A percentile compares a stretch with the other conserved stretches of the same genome.
Evolutionary conservation across 2,329 filamentous ascomycete species (phyloP).

Genomic region (Scedosporium apiospermum): DNA sequence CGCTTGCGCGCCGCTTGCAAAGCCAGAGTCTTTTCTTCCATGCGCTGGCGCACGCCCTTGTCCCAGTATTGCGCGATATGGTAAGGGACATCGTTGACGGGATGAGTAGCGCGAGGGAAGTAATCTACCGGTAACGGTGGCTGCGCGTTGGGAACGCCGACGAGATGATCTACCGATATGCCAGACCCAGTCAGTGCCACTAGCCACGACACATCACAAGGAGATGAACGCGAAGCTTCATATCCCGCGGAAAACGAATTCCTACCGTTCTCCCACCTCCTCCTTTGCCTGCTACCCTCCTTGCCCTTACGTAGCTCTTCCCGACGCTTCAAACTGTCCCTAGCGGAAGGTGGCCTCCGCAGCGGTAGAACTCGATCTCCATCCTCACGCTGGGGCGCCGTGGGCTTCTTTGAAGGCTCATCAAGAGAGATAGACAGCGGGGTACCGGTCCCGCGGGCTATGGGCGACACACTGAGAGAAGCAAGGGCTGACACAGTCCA

Average conservation of each 20-base stretch:
- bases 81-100: constrained; percentile 72
- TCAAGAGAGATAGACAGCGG: constrained; percentile 67
- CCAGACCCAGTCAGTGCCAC: background rate
- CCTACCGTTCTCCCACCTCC: constrained; percentile 90
- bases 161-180: constrained; percentile 59
- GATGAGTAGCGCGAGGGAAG: constrained; percentile 73
- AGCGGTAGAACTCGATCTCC: constrained; percentile 17
- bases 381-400: background rate
- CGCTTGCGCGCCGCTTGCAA: constrained; percentile 34
- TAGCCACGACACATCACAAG: background rate
- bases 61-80: constrained; percentile 86
- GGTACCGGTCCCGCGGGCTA: constrained; percentile 49
- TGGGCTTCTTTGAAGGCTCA: constrained; percentile 2
- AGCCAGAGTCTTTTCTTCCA: constrained; percentile 34
- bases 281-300: constrained; percentile 75
- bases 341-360: constrained; percentile 34
- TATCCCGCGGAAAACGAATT: background rate
- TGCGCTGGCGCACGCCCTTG: constrained; percentile 34
- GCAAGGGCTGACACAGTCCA: constrained; percentile 55
- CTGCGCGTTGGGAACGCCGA: constrained; percentile 77
- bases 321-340: constrained; percentile 51
- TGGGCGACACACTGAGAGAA: constrained; percentile 43
- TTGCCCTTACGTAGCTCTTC: constrained; percentile 80
- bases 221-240: background rate
- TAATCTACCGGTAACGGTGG: constrained; percentile 78